A percentile compares a stretch with the other conserved stretches of the same genome.
Conservation (phyloP, 495 filamentous ascomycete species). For the Aspergillus cavernicola region DNA sequence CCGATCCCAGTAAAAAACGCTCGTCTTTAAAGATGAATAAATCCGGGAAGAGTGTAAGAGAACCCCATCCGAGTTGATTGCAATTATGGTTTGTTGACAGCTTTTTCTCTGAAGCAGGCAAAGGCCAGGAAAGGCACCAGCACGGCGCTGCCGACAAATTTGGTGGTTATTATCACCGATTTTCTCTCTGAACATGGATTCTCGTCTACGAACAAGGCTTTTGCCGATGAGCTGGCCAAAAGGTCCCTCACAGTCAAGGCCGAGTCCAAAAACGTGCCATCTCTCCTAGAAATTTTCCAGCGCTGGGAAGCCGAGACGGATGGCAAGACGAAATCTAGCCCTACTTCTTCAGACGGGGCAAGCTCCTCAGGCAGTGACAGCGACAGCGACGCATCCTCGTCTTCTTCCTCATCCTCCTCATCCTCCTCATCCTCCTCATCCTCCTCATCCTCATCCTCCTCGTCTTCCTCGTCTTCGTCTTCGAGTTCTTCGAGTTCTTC, state of each 20-base stretch:
- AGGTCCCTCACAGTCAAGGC: slow-evolving; percentile 19
- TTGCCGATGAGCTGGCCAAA: slow-evolving; percentile 50
- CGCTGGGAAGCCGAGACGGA: slow-evolving; percentile 34
- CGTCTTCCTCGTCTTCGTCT: too few species aligned
- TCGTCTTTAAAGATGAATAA: slow-evolving; percentile 27
- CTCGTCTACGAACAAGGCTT: slow-evolving; percentile 51
- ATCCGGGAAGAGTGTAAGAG: slow-evolving; percentile 36
- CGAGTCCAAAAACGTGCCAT: slow-evolving; percentile 38
- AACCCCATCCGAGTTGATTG: background rate
- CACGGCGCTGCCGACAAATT: slow-evolving; percentile 48
- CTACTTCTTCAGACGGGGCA: slow-evolving; percentile 23
- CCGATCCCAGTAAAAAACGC: slow-evolving; percentile 23
- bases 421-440: slow-evolving; percentile 47
- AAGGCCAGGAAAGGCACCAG: slow-evolving; percentile 17
- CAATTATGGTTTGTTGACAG: background rate
- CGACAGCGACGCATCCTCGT: slow-evolving; percentile 36
- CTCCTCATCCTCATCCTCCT: slow-evolving; percentile 30
- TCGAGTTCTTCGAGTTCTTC: slow-evolving; percentile 32
- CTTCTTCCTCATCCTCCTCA: slow-evolving; percentile 41
- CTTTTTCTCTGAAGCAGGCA: slow-evolving; percentile 5
- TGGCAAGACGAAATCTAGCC: slow-evolving; percentile 6
- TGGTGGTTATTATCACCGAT: slow-evolving; percentile 61
- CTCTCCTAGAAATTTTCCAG: slow-evolving; percentile 49
- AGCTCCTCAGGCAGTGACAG: slow-evolving; percentile 19
- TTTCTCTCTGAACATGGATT: slow-evolving; percentile 68